phyloP scores from a whole-genome alignment of 495 filamentous ascomycete genomes.

The Neurospora sp. region DNA sequence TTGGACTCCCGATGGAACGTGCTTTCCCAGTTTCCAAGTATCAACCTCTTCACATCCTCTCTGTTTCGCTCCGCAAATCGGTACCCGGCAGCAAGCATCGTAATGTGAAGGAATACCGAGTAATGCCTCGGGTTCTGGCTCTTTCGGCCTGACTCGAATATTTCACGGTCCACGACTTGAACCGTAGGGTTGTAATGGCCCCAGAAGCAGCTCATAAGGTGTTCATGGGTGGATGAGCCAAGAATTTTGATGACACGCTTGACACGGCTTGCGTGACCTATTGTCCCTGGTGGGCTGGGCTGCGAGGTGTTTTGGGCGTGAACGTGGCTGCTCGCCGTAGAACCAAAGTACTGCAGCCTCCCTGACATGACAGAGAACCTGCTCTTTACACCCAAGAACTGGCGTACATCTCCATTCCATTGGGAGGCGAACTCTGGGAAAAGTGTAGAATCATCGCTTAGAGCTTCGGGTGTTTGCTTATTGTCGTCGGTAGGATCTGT shows the following conservation, averaged over 20 bases:
- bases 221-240: constrained; percentile 34
- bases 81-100: constrained; percentile 42
- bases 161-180: constrained; percentile 36
- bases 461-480: background rate
- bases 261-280: constrained; percentile 31
- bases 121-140: constrained; percentile 35
- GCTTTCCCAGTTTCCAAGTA: constrained; percentile 37
- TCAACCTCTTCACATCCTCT: constrained; percentile 38
- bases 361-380: constrained; percentile 35
- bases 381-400: constrained; percentile 31
- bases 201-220: constrained; percentile 44
- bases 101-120: constrained; percentile 41
- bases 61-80: constrained; percentile 36
- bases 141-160: constrained; percentile 40
- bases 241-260: constrained; percentile 36
- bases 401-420: constrained; percentile 31
- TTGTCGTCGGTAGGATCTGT: constrained; percentile 7
- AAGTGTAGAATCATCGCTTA: constrained; percentile 16
- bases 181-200: constrained; percentile 36
- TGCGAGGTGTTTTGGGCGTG: constrained; percentile 12
- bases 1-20: constrained; percentile 44
- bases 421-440: constrained; percentile 20
- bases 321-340: constrained; percentile 32
- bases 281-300: constrained; percentile 9
- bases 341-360: constrained; percentile 36